Conservation (phyloP, 371 early-diverging fungal species). For the Mucor sp. region DNA sequence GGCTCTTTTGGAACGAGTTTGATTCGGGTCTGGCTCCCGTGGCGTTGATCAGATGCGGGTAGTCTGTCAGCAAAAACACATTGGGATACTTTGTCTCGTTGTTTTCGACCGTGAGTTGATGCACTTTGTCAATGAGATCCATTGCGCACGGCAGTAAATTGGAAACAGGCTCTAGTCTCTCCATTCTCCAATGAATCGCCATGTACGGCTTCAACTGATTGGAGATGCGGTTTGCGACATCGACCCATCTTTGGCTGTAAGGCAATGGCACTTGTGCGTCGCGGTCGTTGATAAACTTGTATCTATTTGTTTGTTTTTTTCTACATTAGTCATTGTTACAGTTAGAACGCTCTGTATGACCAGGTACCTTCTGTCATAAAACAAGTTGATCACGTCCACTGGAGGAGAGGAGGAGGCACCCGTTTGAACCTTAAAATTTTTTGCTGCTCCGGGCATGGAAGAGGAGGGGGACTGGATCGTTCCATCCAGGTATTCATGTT, state of each 20-base stretch:
- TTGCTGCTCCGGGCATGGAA: background rate
- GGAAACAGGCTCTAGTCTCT: slow-evolving; percentile 41
- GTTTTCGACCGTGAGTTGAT: slow-evolving; percentile 1
- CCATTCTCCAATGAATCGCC: slow-evolving; percentile 59
- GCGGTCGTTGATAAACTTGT: slow-evolving; percentile 35
- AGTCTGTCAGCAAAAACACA: slow-evolving; percentile 49
- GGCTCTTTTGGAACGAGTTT: slow-evolving; percentile 33
- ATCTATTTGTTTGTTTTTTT: slow-evolving; percentile 22
- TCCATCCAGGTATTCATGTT: slow-evolving; percentile 20
- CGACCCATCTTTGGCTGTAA: slow-evolving; percentile 33
- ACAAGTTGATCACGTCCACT: slow-evolving; percentile 46
- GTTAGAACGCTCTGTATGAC: background rate
- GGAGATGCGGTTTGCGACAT: slow-evolving; percentile 38
- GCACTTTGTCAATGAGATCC: slow-evolving; percentile 30
- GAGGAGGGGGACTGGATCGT: background rate
- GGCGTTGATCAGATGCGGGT: slow-evolving; percentile 43
- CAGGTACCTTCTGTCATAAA: slow-evolving; percentile 35
- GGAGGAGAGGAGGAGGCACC: slow-evolving; percentile 10
- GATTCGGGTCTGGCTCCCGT: slow-evolving; percentile 40
- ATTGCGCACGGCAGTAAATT: slow-evolving; percentile 47
- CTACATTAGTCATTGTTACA: background rate
- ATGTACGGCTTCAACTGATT: slow-evolving; percentile 41
- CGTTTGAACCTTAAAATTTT: background rate
- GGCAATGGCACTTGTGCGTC: slow-evolving; percentile 32
- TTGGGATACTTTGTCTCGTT: slow-evolving; percentile 13